Evolutionary conservation across 2,329 filamentous ascomycete species (phyloP).

Genomic region (Aaosphaeria pasadenensis): DNA sequence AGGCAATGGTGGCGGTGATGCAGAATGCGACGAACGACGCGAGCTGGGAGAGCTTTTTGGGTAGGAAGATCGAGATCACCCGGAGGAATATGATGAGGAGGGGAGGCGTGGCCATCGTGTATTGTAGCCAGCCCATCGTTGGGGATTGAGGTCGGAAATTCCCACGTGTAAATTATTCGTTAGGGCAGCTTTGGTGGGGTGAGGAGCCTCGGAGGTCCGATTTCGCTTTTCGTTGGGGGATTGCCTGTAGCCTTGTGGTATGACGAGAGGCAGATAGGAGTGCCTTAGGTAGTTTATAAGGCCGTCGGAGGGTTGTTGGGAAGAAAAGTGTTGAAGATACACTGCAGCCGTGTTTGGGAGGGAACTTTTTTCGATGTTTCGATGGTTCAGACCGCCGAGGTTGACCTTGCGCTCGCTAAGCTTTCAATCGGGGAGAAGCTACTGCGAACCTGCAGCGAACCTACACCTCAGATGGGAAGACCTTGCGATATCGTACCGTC

Average conservation of each 20-base stretch:
- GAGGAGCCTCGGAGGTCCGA: no score
- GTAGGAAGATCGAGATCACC: slow-evolving; percentile 24
- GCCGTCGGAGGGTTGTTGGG: no score
- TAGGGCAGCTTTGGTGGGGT: no score
- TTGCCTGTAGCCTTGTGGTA: no score
- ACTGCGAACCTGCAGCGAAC: not conserved
- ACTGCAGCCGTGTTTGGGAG: slow-evolving; percentile 1
- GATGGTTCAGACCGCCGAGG: slow-evolving; percentile 15
- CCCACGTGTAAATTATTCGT: no score
- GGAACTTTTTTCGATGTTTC: slow-evolving; percentile 17
- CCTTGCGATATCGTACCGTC: no score
- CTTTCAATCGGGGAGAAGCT: not conserved
- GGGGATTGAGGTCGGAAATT: slow-evolving; percentile 1
- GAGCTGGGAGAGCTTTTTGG: slow-evolving; percentile 24
- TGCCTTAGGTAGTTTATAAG: no score
- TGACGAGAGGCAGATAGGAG: no score
- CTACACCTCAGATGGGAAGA: no score
- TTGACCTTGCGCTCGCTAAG: slow-evolving; percentile 8
- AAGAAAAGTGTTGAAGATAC: no score
- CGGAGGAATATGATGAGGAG: slow-evolving; percentile 27
- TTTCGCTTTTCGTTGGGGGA: no score
- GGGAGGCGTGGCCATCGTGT: slow-evolving; percentile 23
- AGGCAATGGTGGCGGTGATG: slow-evolving; percentile 40
- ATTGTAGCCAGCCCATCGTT: slow-evolving; percentile 32
- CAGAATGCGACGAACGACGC: slow-evolving; percentile 66